Conservation (phyloP, 2,329 filamentous ascomycete genomes). For the Arthroderma uncinatum region DNA sequence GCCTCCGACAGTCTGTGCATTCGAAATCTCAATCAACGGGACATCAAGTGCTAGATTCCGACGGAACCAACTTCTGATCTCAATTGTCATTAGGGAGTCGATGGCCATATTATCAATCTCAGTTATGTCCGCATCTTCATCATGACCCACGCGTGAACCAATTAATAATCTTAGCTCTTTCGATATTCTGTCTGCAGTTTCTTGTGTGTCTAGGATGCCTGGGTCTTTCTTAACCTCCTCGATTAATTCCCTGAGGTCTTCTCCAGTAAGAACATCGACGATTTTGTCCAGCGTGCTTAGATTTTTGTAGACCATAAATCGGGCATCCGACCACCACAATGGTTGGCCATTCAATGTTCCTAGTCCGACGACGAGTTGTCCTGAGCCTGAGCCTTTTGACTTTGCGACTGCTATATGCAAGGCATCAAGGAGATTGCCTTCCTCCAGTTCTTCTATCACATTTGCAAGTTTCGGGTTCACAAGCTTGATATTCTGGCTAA, state of each 20-base stretch:
- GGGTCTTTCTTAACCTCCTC: background rate
- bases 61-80: constrained; percentile 15
- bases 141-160: constrained; percentile 3
- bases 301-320: background rate
- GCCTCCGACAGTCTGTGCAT: background rate
- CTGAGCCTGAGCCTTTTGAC: background rate
- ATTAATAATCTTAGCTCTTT: constrained; percentile 14
- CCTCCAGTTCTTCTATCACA: background rate
- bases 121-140: background rate
- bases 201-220: background rate
- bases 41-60: constrained; percentile 6
- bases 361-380: background rate
- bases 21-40: background rate
- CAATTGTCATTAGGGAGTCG: constrained; percentile 18
- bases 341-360: background rate
- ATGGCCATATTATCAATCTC: constrained; percentile 12
- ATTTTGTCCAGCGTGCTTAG: background rate
- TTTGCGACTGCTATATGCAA: constrained; percentile 1
- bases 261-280: background rate
- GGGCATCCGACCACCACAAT: background rate
- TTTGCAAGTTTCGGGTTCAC: constrained; percentile 12
- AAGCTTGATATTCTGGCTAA: background rate
- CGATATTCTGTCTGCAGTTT: background rate
- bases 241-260: background rate
- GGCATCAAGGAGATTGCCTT: background rate